Evolutionary conservation across 495 filamentous ascomycete genomes (phyloP).

Genomic region (Penicillium chermesinum): DNA sequence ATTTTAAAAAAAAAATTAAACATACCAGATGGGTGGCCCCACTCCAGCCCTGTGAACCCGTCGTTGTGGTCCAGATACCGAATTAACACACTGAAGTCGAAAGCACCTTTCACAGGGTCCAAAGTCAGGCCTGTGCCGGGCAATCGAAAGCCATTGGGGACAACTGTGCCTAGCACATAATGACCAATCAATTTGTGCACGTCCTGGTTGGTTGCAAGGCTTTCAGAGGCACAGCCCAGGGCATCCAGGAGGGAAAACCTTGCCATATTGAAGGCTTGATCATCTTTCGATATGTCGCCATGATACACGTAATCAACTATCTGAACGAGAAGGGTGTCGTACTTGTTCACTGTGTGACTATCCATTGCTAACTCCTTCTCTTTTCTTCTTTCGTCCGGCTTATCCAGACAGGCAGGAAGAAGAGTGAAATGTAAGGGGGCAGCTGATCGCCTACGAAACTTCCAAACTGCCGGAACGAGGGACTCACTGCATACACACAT

Average conservation of each 20-base stretch:
- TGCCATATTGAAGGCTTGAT: background rate
- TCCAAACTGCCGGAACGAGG: no score
- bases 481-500: background rate
- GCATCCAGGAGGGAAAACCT: constrained; percentile 29
- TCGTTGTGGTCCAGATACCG: constrained; percentile 46
- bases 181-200: constrained; percentile 24
- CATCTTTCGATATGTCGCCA: background rate
- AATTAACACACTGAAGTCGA: constrained; percentile 40
- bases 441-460: no score
- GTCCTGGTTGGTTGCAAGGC: constrained; percentile 21
- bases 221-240: constrained; percentile 39
- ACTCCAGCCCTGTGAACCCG: constrained; percentile 37
- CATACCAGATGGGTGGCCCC: constrained; percentile 44
- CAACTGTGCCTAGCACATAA: constrained; percentile 15
- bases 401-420: no score
- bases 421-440: no score
- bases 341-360: background rate
- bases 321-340: background rate
- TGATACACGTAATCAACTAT: background rate
- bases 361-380: no score
- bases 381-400: no score
- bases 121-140: constrained; percentile 36
- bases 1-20: background rate
- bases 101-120: constrained; percentile 40
- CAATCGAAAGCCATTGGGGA: constrained; percentile 36